Evolutionary conservation across 1,284 basidiomycete genomes (phyloP).

Genomic region (Pseudozyma hubeiensis): DNA sequence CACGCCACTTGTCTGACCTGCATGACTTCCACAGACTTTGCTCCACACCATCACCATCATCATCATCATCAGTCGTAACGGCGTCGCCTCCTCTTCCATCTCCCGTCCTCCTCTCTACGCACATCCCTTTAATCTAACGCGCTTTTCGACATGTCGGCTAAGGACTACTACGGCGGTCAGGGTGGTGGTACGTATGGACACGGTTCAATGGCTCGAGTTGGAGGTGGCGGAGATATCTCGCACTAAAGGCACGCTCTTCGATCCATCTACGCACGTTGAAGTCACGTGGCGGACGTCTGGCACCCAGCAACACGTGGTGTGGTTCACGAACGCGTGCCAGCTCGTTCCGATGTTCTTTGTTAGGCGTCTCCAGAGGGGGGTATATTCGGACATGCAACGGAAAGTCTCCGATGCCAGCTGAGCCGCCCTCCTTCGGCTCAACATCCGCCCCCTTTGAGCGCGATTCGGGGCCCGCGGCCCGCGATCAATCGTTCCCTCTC

Average conservation of each 20-base stretch:
- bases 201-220: conserved; percentile 8
- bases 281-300: no score
- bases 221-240: conserved; percentile 1
- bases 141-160: conserved; percentile 42
- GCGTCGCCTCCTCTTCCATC: neutral
- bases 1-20: neutral
- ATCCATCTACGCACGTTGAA: conserved; percentile 3
- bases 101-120: neutral
- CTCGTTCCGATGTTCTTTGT: no score
- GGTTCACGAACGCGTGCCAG: no score
- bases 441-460: no score
- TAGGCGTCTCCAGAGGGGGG: no score
- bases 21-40: neutral
- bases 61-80: neutral
- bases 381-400: no score
- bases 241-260: neutral
- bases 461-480: no score
- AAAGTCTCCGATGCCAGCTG: no score
- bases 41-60: conserved; percentile 13
- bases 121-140: neutral
- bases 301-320: no score
- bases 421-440: no score
- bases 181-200: conserved; percentile 37
- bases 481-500: no score
- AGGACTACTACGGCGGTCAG: conserved; percentile 56